Conservation (phyloP, 768 basidiomycete species). For the Lentinus tigrinus region DNA sequence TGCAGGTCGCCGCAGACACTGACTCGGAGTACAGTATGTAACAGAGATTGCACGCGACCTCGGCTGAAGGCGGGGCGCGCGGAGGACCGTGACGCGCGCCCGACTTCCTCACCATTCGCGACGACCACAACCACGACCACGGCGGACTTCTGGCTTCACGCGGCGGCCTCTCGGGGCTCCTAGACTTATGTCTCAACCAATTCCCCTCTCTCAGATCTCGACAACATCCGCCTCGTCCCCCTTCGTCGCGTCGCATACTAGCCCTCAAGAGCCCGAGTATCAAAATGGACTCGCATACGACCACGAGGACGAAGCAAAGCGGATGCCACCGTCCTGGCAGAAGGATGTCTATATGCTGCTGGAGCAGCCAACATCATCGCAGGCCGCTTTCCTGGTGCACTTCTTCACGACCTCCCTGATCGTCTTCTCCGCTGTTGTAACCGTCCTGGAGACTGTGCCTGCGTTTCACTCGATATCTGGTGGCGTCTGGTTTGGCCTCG, state of each 20-base stretch:
- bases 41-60: too few relatives aligned
- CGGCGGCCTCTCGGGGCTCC: neutral
- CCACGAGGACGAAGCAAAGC: constrained; percentile 14
- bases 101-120: neutral
- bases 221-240: constrained; percentile 1
- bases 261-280: constrained; percentile 6
- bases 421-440: constrained; percentile 70
- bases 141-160: neutral
- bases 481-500: constrained; percentile 82
- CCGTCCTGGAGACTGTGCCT: constrained; percentile 78
- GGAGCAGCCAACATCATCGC: constrained; percentile 77
- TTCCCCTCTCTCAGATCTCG: constrained; percentile 11
- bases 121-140: constrained; percentile 6
- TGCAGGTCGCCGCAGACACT: too few relatives aligned
- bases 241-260: constrained; percentile 3
- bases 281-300: constrained; percentile 15
- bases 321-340: constrained; percentile 52
- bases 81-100: too few relatives aligned
- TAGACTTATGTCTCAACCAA: constrained; percentile 7
- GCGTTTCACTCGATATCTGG: constrained; percentile 68
- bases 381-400: constrained; percentile 75
- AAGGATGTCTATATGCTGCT: constrained; percentile 66
- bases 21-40: too few relatives aligned
- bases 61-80: too few relatives aligned
- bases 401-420: constrained; percentile 70